Evolutionary conservation across 176 grass and related monocot genomes (phyloP).

Genomic region (Rhynchospora breviuscula): DNA sequence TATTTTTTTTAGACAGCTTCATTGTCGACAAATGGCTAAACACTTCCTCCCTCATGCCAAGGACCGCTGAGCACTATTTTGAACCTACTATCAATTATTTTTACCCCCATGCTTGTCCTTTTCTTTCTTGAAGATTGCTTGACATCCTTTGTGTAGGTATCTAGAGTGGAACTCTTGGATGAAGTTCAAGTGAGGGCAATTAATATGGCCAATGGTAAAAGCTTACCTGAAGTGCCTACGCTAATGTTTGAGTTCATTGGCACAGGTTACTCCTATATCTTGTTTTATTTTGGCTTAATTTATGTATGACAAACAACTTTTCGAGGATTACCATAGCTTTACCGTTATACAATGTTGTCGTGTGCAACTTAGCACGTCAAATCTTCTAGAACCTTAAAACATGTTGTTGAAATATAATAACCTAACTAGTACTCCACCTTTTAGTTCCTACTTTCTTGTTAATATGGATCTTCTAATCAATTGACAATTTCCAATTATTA

Average conservation of each 20-base stretch:
- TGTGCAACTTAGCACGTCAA: neutral
- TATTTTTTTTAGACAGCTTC: neutral
- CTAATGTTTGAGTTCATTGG: slow-evolving; percentile 99
- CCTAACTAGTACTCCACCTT: slow-evolving; percentile 2
- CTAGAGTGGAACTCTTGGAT: slow-evolving; percentile 89
- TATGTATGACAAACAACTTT: slow-evolving; percentile 11
- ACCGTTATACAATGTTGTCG: neutral
- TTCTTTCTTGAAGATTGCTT: slow-evolving; percentile 13
- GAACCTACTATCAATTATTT: neutral
- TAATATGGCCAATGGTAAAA: slow-evolving; percentile 84
- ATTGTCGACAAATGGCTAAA: neutral
- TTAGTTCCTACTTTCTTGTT: neutral
- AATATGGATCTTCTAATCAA: neutral
- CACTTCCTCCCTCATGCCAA: neutral
- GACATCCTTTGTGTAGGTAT: slow-evolving; percentile 45
- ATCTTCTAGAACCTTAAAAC: neutral
- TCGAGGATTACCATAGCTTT: neutral
- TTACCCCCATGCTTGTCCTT: neutral
- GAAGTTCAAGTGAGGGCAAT: slow-evolving; percentile 99
- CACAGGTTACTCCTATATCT: slow-evolving; percentile 52
- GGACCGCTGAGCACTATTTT: neutral
- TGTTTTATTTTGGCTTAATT: slow-evolving; percentile 9
- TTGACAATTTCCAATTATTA: slow-evolving; percentile 33
- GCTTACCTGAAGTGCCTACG: slow-evolving; percentile 78
- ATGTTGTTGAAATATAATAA: neutral